These are phyloP conservation scores for Cadophora sp. DNA, from an alignment of 2,329 filamentous ascomycete species.

Conservation along the genomic window DNA sequence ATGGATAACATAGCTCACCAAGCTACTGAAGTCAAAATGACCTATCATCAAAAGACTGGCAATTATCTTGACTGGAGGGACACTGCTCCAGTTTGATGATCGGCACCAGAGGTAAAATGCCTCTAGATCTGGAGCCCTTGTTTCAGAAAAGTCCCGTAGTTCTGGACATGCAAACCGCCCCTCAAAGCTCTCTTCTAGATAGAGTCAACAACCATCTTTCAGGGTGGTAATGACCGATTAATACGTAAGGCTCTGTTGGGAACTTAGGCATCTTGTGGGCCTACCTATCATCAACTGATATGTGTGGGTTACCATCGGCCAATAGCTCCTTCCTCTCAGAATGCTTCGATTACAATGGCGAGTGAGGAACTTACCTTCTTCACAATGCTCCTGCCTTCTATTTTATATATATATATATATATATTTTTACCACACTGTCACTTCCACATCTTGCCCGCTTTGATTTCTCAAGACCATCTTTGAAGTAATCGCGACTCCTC, in stretches of 20 bases:
- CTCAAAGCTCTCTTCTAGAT: background rate
- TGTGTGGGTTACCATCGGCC: background rate
- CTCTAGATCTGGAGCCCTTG: background rate
- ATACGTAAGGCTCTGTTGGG: no score
- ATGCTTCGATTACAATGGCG: background rate
- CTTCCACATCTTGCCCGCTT: background rate
- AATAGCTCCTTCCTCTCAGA: background rate
- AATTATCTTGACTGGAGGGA: background rate
- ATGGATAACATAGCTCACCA: constrained; percentile 21
- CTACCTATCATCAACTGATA: background rate
- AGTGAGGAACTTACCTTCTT: background rate
- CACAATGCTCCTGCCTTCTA: background rate
- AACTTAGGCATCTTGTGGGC: background rate
- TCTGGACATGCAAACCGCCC: no score
- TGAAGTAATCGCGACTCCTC: background rate
- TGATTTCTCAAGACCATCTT: background rate
- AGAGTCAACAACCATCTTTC: background rate
- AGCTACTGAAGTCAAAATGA: background rate
- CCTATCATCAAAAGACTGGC: background rate
- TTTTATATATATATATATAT: no score
- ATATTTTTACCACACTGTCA: background rate
- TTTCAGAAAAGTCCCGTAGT: background rate
- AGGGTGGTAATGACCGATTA: no score
- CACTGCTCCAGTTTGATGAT: background rate
- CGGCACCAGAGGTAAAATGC: background rate